These are phyloP conservation scores for Arthrobotrys megalospora DNA, from an alignment of 2,329 filamentous ascomycete species.

Conservation along the genomic window DNA sequence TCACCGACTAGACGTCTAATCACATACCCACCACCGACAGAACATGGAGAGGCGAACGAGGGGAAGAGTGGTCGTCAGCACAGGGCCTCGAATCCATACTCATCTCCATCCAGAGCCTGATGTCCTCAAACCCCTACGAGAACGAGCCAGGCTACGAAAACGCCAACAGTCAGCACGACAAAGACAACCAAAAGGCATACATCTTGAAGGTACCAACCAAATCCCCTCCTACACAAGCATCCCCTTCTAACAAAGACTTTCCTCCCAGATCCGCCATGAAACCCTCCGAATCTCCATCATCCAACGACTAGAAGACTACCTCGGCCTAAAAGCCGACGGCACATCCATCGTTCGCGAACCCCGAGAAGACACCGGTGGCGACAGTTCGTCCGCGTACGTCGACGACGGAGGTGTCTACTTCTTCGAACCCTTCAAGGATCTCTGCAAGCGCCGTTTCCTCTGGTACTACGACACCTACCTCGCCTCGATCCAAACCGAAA, in stretches of 20 bases:
- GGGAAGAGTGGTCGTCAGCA: slow-evolving; percentile 96
- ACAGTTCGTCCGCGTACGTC: slow-evolving; percentile 67
- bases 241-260: not conserved
- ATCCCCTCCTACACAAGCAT: not conserved
- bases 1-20: not conserved
- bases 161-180: slow-evolving; percentile 77
- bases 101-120: slow-evolving; percentile 94
- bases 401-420: slow-evolving; percentile 58
- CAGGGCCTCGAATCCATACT: slow-evolving; percentile 95
- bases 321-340: slow-evolving; percentile 76
- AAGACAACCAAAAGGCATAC: slow-evolving; percentile 81
- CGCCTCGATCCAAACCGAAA: slow-evolving; percentile 77
- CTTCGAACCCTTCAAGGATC: slow-evolving; percentile 89
- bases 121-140: slow-evolving; percentile 93
- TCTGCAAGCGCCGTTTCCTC: slow-evolving; percentile 90
- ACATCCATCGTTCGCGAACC: slow-evolving; percentile 65
- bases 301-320: slow-evolving; percentile 83
- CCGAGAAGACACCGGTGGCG: slow-evolving; percentile 65
- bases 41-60: slow-evolving; percentile 91
- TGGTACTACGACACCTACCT: slow-evolving; percentile 97
- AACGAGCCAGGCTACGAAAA: slow-evolving; percentile 96
- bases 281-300: slow-evolving; percentile 88
- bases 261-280: slow-evolving; percentile 85
- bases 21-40: slow-evolving; percentile 69
- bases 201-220: slow-evolving; percentile 77